Evolutionary conservation across 495 filamentous ascomycete species (phyloP).

Genomic region (Aspergillus saccharolyticus): DNA sequence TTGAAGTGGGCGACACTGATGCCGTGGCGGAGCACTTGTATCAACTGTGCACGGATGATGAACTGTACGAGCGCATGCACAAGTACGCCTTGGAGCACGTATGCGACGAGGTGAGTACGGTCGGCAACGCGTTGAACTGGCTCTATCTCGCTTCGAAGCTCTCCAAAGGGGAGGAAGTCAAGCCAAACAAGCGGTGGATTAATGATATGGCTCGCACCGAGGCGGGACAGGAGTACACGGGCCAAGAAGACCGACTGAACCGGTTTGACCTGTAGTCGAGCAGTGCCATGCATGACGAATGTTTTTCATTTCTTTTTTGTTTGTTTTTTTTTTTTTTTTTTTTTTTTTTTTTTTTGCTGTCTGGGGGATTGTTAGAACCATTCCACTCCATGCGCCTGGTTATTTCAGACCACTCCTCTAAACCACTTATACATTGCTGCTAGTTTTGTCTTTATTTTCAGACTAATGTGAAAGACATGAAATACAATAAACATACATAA

Average conservation of each 20-base stretch:
- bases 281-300: neutral
- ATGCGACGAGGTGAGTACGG: constrained; percentile 78
- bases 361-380: neutral
- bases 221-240: constrained; percentile 52
- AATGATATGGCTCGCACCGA: constrained; percentile 73
- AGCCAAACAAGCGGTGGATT: constrained; percentile 60
- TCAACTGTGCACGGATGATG: constrained; percentile 62
- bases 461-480: neutral
- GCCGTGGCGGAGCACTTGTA: constrained; percentile 67
- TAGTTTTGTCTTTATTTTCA: neutral
- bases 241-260: constrained; percentile 58
- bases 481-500: neutral
- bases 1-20: constrained; percentile 66
- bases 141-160: constrained; percentile 68
- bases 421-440: neutral
- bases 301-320: no score
- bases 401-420: neutral
- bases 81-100: constrained; percentile 60
- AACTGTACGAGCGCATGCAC: constrained; percentile 62
- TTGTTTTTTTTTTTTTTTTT: neutral
- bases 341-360: neutral
- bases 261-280: constrained; percentile 9
- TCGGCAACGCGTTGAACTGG: constrained; percentile 75
- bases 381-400: neutral
- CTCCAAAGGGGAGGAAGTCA: constrained; percentile 42